Evolutionary conservation across 345 rosid genomes (phyloP), one percentile per base, ranked within the genome.

Genomic region (Dipteronia sinensis): DNA sequence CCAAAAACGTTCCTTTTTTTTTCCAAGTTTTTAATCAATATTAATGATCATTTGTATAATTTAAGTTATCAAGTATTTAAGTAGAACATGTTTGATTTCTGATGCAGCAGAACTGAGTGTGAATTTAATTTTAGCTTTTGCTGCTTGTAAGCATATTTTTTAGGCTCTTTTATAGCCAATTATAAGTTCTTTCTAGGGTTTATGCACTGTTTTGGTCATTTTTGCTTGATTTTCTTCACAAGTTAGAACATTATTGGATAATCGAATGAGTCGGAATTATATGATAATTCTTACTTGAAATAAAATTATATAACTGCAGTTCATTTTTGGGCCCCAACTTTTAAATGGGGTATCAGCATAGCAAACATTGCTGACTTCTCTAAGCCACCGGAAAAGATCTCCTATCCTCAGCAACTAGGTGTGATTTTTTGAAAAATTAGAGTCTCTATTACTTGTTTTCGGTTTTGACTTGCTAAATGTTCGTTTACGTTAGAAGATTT

Each of bases 261-360:
- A 67, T n/a, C 9, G 27, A 34, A 40, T 17, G 0, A 40, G 4
- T 40, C 22, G 46, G 2, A 42, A 13, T 20, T 42, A 25, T 40
- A 40, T 7, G 47, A 66, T 46, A 19, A 2, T 13, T 19, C 49
- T n/a, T 4, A 38, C 49, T 46, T 10, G 17, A 25, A 29, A 15
- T 53, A 34, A 20, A 56, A 34, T 11, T 19, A 4, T 62, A 34
- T 12, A 49, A 63, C 31, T 49, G 75, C 82, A 71, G 79, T 82
- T 78, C 77, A 82, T 80, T 89, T 89, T 79, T 89, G 90, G 90
- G 92, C 89, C 0, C 92, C 90, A 4, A 87, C 89, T 11, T 89
- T 84, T 68, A 89, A 87, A 65, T 89, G 92, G 92, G 88, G 80
- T 16, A 67, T 89, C 34, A 89, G 82, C 80, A 79, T 85, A 25